phyloP scores from a whole-genome alignment of 1,284 basidiomycete genomes.

The Cutaneotrichosporon sp. region DNA sequence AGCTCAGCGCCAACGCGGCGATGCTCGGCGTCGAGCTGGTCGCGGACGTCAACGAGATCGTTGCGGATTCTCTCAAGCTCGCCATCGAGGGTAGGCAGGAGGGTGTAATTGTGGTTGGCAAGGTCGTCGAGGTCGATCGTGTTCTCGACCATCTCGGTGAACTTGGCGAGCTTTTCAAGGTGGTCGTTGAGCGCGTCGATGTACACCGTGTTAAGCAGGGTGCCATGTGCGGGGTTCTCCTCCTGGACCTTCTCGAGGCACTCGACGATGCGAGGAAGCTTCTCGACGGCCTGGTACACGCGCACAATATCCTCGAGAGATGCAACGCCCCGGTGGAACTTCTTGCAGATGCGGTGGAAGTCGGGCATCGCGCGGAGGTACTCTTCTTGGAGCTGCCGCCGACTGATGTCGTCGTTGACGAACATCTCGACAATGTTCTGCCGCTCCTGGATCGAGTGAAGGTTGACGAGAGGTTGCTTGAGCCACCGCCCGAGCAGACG shows the following conservation, averaged over 20 bases:
- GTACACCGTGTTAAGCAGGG: conserved; percentile 69
- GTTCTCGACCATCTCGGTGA: conserved; percentile 91
- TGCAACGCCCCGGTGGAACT: conserved; percentile 82
- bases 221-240: conserved; percentile 52
- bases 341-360: conserved; percentile 87
- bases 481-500: conserved; percentile 89
- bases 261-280: conserved; percentile 75
- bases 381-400: conserved; percentile 67
- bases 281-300: conserved; percentile 84
- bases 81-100: conserved; percentile 68
- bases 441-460: conserved; percentile 84
- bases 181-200: conserved; percentile 64
- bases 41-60: conserved; percentile 69
- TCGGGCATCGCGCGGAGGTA: conserved; percentile 91
- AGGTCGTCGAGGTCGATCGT: conserved; percentile 91
- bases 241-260: conserved; percentile 57
- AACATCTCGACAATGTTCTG: conserved; percentile 88
- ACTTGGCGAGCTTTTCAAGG: conserved; percentile 68
- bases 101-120: conserved; percentile 80
- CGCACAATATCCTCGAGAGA: conserved; percentile 93
- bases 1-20: conserved; percentile 70
- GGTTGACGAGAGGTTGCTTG: conserved; percentile 92
- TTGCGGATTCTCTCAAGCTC: conserved; percentile 70
- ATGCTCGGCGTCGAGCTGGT: conserved; percentile 85
- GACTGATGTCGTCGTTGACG: conserved; percentile 72